A percentile compares a stretch with the other conserved stretches of the same genome.
These are phyloP conservation scores for Rhizoclosmatium hyalinum DNA, from an alignment of 371 early-diverging fungal species.

Conservation along the genomic window DNA sequence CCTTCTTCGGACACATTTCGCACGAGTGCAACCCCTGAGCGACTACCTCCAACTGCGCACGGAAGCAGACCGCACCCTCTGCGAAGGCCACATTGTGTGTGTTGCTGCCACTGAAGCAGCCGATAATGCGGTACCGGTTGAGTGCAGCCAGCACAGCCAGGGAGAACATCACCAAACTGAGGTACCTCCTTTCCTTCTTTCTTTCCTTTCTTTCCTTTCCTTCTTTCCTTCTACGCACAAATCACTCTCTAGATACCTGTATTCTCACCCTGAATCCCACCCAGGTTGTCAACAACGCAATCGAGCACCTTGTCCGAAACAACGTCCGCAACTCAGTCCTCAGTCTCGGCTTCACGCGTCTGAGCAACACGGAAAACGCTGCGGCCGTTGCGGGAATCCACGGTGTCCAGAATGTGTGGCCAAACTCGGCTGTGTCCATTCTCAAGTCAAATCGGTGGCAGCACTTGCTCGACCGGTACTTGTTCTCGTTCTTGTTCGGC, in stretches of 20 bases:
- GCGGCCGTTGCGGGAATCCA: constrained; percentile 32
- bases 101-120: neutral
- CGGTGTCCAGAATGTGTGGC: constrained; percentile 43
- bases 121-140: neutral
- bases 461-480: constrained; percentile 35
- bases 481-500: neutral
- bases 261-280: neutral
- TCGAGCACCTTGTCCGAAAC: constrained; percentile 6
- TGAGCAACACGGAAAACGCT: constrained; percentile 19
- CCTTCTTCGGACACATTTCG: constrained; percentile 2
- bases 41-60: neutral
- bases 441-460: constrained; percentile 45
- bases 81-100: neutral
- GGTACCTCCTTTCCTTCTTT: neutral
- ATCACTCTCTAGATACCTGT: neutral
- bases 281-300: constrained; percentile 32
- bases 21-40: neutral
- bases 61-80: constrained; percentile 1
- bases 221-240: neutral
- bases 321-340: constrained; percentile 15
- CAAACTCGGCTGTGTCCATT: constrained; percentile 45
- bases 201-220: neutral
- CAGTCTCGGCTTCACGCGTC: constrained; percentile 36
- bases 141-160: neutral
- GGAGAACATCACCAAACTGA: neutral